Evolutionary conservation across 768 basidiomycete species (phyloP).

Genomic region (Phylloporus arenicola): DNA sequence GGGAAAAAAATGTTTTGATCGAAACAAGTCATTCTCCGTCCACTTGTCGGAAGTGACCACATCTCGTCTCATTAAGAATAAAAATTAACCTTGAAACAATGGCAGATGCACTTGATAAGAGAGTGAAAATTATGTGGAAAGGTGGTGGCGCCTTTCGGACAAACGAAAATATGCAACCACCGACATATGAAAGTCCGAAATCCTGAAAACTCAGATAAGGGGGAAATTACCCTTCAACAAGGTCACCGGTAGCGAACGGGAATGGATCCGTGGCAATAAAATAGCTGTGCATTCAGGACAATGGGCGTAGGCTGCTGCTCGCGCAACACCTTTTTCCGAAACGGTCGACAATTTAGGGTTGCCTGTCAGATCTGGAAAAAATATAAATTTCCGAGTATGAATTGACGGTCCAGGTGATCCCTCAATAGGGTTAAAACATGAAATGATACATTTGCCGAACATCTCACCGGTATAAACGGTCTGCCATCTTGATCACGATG

Average conservation of each 20-base stretch:
- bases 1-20: conserved; percentile 21
- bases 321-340: conserved; percentile 7
- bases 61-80: conserved; percentile 14
- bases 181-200: conserved; percentile 32
- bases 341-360: conserved; percentile 12
- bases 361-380: conserved; percentile 20
- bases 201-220: conserved; percentile 27
- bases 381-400: conserved; percentile 22
- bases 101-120: conserved; percentile 22
- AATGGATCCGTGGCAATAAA: conserved; percentile 5
- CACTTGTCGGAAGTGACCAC: conserved; percentile 11
- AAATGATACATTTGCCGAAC: conserved; percentile 21
- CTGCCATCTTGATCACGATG: conserved; percentile 25
- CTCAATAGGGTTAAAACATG: conserved; percentile 26
- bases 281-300: conserved; percentile 7
- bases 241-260: conserved; percentile 4
- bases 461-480: conserved; percentile 19
- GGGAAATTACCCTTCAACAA: conserved; percentile 14
- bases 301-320: conserved; percentile 6
- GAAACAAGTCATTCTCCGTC: conserved; percentile 10
- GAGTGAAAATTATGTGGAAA: conserved; percentile 14
- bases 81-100: conserved; percentile 13
- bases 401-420: conserved; percentile 18
- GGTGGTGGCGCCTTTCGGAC: conserved; percentile 22
- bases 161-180: conserved; percentile 20